Base-by-base conservation (phyloP, 257 asterid species). In the Cinchona pubescens region DNA sequence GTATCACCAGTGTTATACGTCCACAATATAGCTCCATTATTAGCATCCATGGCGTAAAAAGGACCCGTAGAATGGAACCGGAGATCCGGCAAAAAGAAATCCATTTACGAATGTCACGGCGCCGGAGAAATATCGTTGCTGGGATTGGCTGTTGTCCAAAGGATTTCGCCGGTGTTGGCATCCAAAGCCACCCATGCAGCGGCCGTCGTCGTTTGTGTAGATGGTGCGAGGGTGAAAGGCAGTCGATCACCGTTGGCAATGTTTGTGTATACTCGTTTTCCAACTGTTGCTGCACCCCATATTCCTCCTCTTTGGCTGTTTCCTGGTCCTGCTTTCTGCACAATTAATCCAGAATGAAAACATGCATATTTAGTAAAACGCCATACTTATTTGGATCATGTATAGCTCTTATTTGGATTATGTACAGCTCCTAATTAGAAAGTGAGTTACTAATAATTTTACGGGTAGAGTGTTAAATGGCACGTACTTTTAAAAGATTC, bases 141-240 rank as follows among this genome's bases (percentile, higher is more conserved):
- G 0, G 98, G 98, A 23, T 91, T 75, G 2, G 96, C 96, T 0
- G 93, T 88, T 43, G 97, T 73, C 98, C 97, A 93, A 0, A 91
- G 82, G 63, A 90, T 86, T 55, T 67, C 64, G 3, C 96, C 95
- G 0, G 88, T 90, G 81, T 82, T 85, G 64, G 90, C 94, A 23
- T 93, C 90, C 85, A 88, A 45, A 2, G 93, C 97, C 68, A 93
- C 97, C 97, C 98, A 93, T 67, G 87, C 96, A 27, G 96, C 96
- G 1, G 87, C 85, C 0, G 84, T 83, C 27, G 96, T 91, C 56
- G 83, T 88, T 71, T 27, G 85, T 14, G 68, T 80, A 0, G 88
- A 85, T 9, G 96, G 96, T 49, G 86, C 83, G 2, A 91, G 86
- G 15, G 77, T 75, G 82, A 91, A 90, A 15, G 85, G 84, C 32